Evolutionary conservation across 805 yeast species (phyloP).

Genomic region (Henningerozyma blattae): DNA sequence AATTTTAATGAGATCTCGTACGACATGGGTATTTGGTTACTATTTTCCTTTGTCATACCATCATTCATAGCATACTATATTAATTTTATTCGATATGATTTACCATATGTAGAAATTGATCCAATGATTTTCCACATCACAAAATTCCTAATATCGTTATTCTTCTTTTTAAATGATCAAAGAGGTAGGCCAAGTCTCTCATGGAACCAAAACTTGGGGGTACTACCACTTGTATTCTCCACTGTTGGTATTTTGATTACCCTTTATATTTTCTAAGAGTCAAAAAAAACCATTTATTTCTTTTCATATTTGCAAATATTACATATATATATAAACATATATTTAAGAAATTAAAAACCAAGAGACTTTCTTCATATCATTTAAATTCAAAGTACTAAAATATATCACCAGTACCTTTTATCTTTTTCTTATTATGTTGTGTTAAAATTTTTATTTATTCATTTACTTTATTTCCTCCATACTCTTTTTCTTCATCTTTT

Average conservation of each 20-base stretch:
- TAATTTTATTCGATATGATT: constrained; percentile 22
- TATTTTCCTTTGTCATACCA: constrained; percentile 11
- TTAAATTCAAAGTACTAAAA: no score
- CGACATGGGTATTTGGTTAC: constrained; percentile 9
- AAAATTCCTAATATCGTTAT: constrained; percentile 13
- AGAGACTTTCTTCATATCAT: no score
- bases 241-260: constrained; percentile 13
- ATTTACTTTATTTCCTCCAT: no score
- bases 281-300: no score
- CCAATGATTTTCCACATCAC: constrained; percentile 21
- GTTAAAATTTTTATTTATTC: no score
- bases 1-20: constrained; percentile 4
- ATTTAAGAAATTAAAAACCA: no score
- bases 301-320: no score
- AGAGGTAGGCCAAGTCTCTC: background rate
- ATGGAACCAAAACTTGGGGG: constrained; percentile 8
- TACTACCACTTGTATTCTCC: constrained; percentile 14
- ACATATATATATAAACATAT: no score
- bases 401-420: no score
- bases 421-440: no score
- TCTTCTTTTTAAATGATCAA: background rate
- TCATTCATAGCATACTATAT: constrained; percentile 15
- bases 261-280: constrained; percentile 13
- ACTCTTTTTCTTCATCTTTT: no score
- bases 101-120: constrained; percentile 15